Conservation (phyloP, 2,329 filamentous ascomycete genomes). For the Neonectria magnoliae region DNA sequence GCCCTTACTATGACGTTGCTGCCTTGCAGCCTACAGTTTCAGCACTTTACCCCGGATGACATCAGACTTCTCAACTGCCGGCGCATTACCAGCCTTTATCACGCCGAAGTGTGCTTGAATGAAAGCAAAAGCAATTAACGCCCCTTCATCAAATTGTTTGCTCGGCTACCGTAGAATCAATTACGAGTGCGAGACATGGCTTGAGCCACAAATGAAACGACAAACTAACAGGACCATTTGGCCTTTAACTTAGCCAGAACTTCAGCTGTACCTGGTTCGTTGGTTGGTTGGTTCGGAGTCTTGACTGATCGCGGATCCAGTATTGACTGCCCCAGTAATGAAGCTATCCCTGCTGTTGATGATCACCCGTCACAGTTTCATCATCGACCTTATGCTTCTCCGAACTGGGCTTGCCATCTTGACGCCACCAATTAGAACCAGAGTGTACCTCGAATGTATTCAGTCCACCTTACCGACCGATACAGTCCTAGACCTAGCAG, state of each 20-base stretch:
- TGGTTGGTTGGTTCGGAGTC: neutral
- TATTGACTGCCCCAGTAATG: neutral
- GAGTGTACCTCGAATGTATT: neutral
- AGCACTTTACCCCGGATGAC: neutral
- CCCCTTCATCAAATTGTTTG: neutral
- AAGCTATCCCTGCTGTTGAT: neutral
- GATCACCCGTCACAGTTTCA: neutral
- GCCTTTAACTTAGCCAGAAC: neutral
- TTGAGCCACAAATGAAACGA: neutral
- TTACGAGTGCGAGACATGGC: neutral
- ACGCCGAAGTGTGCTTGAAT: neutral
- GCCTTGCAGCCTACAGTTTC: conserved; percentile 9
- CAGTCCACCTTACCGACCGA: neutral
- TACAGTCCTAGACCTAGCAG: neutral
- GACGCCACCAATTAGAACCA: neutral
- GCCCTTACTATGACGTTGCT: conserved; percentile 20
- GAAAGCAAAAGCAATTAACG: neutral
- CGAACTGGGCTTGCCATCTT: neutral
- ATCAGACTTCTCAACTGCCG: neutral
- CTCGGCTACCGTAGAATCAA: neutral
- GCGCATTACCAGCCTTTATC: neutral
- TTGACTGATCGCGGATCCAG: neutral
- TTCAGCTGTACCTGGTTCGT: neutral
- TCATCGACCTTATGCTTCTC: neutral
- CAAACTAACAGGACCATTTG: too few species aligned